Evolutionary conservation across 208 protist genomes (phyloP), one percentile per base, ranked within the genome.

Genomic region (Herpetomonas tarakana): DNA sequence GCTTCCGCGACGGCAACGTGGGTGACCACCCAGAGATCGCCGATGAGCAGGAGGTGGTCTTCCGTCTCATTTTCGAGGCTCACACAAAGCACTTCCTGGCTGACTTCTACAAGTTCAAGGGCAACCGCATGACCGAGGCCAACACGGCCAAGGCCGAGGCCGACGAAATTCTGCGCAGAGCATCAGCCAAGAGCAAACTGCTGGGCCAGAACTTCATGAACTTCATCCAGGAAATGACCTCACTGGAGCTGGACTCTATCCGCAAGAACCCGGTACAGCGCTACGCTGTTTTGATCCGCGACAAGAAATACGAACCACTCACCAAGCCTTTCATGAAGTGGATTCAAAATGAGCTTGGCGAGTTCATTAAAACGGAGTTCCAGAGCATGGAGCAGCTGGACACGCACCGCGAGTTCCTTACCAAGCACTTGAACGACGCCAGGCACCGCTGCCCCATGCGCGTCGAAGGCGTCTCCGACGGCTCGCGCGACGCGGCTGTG

Each of bases 221-320:
- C 49, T 94, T 94, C 66, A 76, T 92, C 14, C 83, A 94, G 68
- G 85, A 94, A 56, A 94, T 92, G 88, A 94, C 83, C 16, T 83
- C 85, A 4, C 65, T 89, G 25, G 88, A 94, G 68, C 71, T 94
- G 31, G 88, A 94, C 53, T 86, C 78, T 6, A 81, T 94, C 38
- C 83, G 88, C 6, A 88, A 92, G 63, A 94, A 92, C 57, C 88
- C 85, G n/a, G 72, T 88, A 16, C 88, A 94, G 62, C 82, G 85
- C 21, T 88, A 94, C 56, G 72, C 67, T 16, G 73, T 94, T 3
- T 81, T 94, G 74, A 62, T 92, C 38, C 80, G 81, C 18, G 85
- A 92, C 59, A 66, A 75, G 26, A 85, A 86, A 66, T 90, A 90
- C 57, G 88, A 92, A 58, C 66, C 78, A 7, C 52, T 92, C 24